Evolutionary conservation across 805 yeast species (phyloP), one percentile per base, ranked within the genome.

Genomic region (Teunomyces aglyptinius): DNA sequence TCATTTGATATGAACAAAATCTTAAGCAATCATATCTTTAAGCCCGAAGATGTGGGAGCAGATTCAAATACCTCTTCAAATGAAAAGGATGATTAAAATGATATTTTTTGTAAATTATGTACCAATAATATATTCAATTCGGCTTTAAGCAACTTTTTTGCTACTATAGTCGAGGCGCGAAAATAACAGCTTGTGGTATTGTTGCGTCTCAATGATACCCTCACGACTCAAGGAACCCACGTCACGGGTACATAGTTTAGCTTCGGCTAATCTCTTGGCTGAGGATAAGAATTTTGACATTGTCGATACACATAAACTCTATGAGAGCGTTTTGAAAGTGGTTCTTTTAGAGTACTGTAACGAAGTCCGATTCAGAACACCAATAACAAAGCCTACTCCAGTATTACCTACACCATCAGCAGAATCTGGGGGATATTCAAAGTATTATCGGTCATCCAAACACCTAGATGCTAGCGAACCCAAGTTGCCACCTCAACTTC

Each of bases 1-100:
- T 77, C 81, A 70, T 85, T 85, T 57, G 71, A 71, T 46, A 70
- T 85, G 82, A 74, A 75, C 57, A 83, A 81, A 38, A 61, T 78
- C 7, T 59, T 85, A 19, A 68, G 78, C 16, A 64, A 73, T 13
- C 87, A 82, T 56, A 58, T 84, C 27, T 70, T 63, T 49, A 71
- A 67, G 39, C 60, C 62, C 6, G 72, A 67, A 16, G 69, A 65
- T 27, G 52, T 53, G 8, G 50, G 32, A 12, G 41, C 13, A 38
- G n/a, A 20, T n/a, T 35, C 38, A 13, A 33, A n/a, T 6, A 10
- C 46, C 11, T 31, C 36, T 15, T 42, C 19, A 2, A 49, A 42
- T 29, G 47, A 45, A 10, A 40, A 44, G 16, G 52, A 50, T 16
- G 52, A 38, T n/a, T 18, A 6, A 22, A 5, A 12, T 11, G 12